Evolutionary conservation across 768 basidiomycete species (phyloP).

Genomic region (Clavulina sp.): DNA sequence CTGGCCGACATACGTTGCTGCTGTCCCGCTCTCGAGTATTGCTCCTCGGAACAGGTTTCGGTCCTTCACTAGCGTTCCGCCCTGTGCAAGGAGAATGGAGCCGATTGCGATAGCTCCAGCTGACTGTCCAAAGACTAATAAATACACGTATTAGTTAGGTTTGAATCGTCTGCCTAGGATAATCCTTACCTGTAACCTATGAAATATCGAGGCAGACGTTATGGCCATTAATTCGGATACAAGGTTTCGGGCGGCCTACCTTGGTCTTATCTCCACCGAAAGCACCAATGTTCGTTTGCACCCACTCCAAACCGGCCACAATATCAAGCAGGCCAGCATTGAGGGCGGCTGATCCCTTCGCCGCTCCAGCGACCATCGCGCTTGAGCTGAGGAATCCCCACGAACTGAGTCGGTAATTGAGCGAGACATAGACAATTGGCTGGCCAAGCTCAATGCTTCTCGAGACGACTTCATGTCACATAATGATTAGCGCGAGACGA

Average conservation of each 20-base stretch:
- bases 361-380: background rate
- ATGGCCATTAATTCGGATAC: background rate
- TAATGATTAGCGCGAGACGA: too few species aligned
- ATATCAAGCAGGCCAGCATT: slow-evolving; percentile 8
- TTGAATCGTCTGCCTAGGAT: background rate
- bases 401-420: slow-evolving; percentile 7
- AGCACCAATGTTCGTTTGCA: slow-evolving; percentile 1
- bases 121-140: background rate
- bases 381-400: slow-evolving; percentile 3
- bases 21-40: background rate
- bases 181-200: background rate
- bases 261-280: slow-evolving; percentile 7
- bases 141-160: background rate
- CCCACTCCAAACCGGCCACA: slow-evolving; percentile 4
- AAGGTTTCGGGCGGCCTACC: background rate
- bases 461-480: too few species aligned
- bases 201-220: too few species aligned
- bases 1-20: background rate
- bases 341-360: background rate
- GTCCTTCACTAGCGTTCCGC: background rate
- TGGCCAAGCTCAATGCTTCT: too few species aligned
- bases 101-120: background rate
- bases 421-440: slow-evolving; percentile 5
- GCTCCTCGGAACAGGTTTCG: background rate
- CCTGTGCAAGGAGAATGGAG: background rate